Evolutionary conservation across 2,329 filamentous ascomycete species (phyloP), one percentile per base, ranked within the genome.

Genomic region (Xylariaceae sp.): DNA sequence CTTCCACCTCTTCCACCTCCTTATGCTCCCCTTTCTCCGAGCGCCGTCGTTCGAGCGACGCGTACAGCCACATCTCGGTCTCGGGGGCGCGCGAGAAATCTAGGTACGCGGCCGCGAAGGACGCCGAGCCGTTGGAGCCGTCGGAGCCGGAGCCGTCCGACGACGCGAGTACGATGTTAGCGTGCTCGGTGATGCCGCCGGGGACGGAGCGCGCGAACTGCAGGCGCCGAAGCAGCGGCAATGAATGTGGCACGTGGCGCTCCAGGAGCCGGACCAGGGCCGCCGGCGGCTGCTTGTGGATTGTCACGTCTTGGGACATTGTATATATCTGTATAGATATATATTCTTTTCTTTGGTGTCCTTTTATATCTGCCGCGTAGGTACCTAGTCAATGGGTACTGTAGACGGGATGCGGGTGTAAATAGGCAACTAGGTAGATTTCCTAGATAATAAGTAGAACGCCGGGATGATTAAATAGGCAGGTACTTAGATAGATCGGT

Each of bases 51-150:
- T 86, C 81, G 2, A 82, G 65, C 0, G 79, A 80, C 1, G 77
- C 79, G 69, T 86, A 89, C 1, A 89, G 65, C 81, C 83, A 89
- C 26, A 85, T 74, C 59, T 89, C 81, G 0, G 88, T 89, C 67
- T 89, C 86, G 0, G 83, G 84, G 0, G 79, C 77, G 51, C 77
- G 77, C 3, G 80, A 80, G 19, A 86, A 76, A 69, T 90, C 87
- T 5, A 88, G 67, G 65, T 86, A 89, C 0, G 82, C 83, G 0
- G 81, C 81, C 0, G 80, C 78, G 66, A 89, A 86, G 12, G 69
- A 45, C 21, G 20, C 18, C 32, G n/a, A n/a, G n/a, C n/a, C n/a
- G n/a, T n/a, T n/a, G n/a, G n/a, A n/a, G n/a, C n/a, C n/a, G n/a
- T 56, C 48, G 19, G 26, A 41, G 32, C 37, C 20, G 29, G 42